Evolutionary conservation across 1,284 basidiomycete genomes (phyloP), one percentile per base, ranked within the genome.

Genomic region (Apiotrichum sp.): DNA sequence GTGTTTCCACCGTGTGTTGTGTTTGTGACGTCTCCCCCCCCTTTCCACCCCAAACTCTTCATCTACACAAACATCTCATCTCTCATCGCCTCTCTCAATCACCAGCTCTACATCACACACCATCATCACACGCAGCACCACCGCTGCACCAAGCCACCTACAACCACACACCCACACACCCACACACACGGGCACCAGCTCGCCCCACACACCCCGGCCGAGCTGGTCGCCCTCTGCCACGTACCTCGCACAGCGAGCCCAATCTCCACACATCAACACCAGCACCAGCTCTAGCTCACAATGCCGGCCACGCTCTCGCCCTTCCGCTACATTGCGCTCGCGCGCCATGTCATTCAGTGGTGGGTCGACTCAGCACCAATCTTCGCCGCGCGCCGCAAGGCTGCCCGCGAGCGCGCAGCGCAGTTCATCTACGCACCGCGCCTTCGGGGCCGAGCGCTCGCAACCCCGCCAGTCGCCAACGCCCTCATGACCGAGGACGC

Each of bases 301-400:
- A 67, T 67, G 64, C 65, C 66, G 32, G 66, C 68, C 2, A 69
- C 71, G n/a, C 63, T 72, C 35, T 69, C 69, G 3, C 73, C 73
- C 11, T 71, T 71, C 55, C 63, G 70, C 45, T 71, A 73, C 52
- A 56, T 71, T 40, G 69, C 69, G 50, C 36, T 73, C 32, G 72
- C 67, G 7, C 65, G 68, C 45, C 74, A 74, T 51, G 55, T 69
- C 4, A 40, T 71, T n/a, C 64, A 69, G 40, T 62, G 64, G 56
- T 76, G 71, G 65, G 50, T 69, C n/a, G 70, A 72, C 29, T 55
- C 57, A 3, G 57, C 64, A 6, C 66, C 67, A 14, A 43, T 58
- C 0, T 38, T 64, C 34, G 56, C 54, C 14, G 57, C 60, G 4
- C 65, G 63, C 39, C 61, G 60, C 34, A 67, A 67, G 47, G 65